Evolutionary conservation across 768 basidiomycete genomes (phyloP), one percentile per base, ranked within the genome.

Genomic region (Ramaria rubella): DNA sequence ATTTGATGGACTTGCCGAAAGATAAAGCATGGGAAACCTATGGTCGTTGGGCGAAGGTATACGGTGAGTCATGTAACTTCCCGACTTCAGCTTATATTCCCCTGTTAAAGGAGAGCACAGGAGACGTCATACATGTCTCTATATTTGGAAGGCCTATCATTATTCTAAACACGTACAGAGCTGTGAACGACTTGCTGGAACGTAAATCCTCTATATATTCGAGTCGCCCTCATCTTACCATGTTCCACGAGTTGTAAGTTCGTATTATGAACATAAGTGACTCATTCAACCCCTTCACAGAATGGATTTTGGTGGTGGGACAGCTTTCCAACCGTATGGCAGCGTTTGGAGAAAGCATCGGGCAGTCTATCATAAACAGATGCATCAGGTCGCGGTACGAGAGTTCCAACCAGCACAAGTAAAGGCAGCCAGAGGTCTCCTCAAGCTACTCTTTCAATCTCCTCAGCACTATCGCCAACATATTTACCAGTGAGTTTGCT

Each of bases 41-140:
- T 29, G 29, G 26, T 42, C 21, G 55, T 5, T 58, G 60, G 55
- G 29, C 50, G 14, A 42, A 33, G 8, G 15, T 34, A 30, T 57
- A 57, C 52, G 64, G 66, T 42, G 21, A 27, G 30, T 7, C 27
- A 49, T 17, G 5, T 49, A n/a, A n/a, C 17, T 49, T 23, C 3
- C 27, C 26, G 5, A 49, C 24, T n/a, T 21, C 11, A n/a, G 36
- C 36, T 11, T 11, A 11, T 49, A 4, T 24, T n/a, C 46, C 26
- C 15, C 17, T 14, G 17, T n/a, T 17, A 7, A n/a, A 3, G 26
- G 4, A 14, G 27, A 49, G n/a, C n/a, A n/a, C n/a, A n/a, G n/a
- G n/a, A n/a, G 67, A 76, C n/a, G 62, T 84, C 14, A 71, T 84
- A 27, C 77, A 77, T 23, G 76, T 77, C 55, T 71, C 69, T 30